phyloP scores from a whole-genome alignment of 805 yeast species.

The Komagataella phaffii region DNA sequence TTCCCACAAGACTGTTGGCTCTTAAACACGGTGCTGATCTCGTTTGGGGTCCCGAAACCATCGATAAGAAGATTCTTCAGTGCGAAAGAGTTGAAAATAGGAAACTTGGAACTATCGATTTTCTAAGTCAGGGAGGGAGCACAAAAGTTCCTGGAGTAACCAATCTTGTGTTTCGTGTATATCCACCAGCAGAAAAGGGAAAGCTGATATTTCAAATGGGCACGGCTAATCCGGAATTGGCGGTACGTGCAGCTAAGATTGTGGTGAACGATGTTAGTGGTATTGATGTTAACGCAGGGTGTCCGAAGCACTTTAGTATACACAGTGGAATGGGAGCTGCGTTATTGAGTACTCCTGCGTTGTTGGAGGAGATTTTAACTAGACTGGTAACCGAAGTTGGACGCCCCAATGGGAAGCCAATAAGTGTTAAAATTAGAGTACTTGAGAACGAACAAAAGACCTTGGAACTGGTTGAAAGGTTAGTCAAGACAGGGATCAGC shows the following conservation, averaged over 20 bases:
- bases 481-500: constrained; percentile 67
- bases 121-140: constrained; percentile 24
- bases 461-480: constrained; percentile 36
- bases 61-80: constrained; percentile 69
- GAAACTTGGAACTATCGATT: constrained; percentile 48
- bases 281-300: constrained; percentile 89
- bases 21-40: constrained; percentile 81
- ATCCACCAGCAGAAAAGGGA: constrained; percentile 44
- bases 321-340: constrained; percentile 99
- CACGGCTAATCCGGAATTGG: constrained; percentile 68
- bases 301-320: constrained; percentile 91
- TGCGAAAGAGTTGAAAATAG: constrained; percentile 55
- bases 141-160: constrained; percentile 31
- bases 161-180: constrained; percentile 62
- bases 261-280: constrained; percentile 85
- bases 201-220: constrained; percentile 84
- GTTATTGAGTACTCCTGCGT: constrained; percentile 67
- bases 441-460: constrained; percentile 54
- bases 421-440: constrained; percentile 82
- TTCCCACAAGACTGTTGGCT: constrained; percentile 77
- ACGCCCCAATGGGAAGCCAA: constrained; percentile 58
- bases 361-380: constrained; percentile 52
- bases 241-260: constrained; percentile 75
- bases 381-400: constrained; percentile 74
- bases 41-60: constrained; percentile 94